A percentile compares a stretch with the other conserved stretches of the same genome.
Evolutionary conservation across 345 rosid species (phyloP).

Genomic region (Ricinus communis): DNA sequence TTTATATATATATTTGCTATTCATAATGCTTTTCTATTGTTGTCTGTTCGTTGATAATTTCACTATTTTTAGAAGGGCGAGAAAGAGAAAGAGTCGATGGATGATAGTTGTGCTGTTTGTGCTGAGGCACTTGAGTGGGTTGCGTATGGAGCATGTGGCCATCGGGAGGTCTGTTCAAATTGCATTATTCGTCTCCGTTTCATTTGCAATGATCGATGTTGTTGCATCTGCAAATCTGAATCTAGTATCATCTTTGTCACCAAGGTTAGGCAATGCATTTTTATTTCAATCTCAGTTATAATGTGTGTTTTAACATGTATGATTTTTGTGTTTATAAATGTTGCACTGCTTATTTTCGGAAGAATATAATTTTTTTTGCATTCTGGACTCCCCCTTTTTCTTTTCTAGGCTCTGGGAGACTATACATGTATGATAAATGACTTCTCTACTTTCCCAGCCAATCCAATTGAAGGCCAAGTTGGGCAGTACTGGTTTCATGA

Average conservation of each 20-base stretch:
- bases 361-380: not conserved
- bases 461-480: conserved; percentile 22
- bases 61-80: not conserved
- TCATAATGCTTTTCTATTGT: too few species aligned
- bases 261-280: conserved; percentile 13
- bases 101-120: conserved; percentile 29
- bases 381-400: not conserved
- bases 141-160: conserved; percentile 27
- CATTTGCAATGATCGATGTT: conserved; percentile 26
- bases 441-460: conserved; percentile 14
- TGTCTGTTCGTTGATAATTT: too few species aligned
- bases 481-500: conserved; percentile 31
- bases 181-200: conserved; percentile 31
- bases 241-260: conserved; percentile 25
- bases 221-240: conserved; percentile 33
- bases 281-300: not conserved
- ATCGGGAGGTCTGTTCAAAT: conserved; percentile 34
- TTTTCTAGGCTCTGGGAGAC: conserved; percentile 28
- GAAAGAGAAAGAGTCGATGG: conserved; percentile 12
- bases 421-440: conserved; percentile 28
- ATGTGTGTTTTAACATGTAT: not conserved
- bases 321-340: too few species aligned
- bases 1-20: too few species aligned
- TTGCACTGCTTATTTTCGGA: too few species aligned
- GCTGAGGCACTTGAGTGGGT: conserved; percentile 33